phyloP scores from a whole-genome alignment of 2,329 filamentous ascomycete genomes.

The Penicillium sp. region DNA sequence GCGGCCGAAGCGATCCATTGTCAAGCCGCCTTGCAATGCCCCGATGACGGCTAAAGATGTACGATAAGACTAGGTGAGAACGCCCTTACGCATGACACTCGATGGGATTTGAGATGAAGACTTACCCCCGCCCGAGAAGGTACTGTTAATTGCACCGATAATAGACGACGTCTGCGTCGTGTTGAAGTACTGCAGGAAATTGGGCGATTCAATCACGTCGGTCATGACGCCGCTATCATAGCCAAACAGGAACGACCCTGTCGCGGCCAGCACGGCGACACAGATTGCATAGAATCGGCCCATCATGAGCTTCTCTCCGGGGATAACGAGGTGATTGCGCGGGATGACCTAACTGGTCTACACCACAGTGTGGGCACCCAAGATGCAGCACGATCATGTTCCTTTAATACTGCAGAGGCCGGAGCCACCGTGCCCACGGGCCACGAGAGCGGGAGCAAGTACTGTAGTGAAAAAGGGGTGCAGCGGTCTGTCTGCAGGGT shows the following conservation, averaged over 20 bases:
- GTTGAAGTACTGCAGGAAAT: conserved; percentile 59
- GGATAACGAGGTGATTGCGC: neutral
- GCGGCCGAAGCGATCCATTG: conserved; percentile 64
- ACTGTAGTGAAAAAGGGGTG: neutral
- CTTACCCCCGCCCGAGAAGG: conserved; percentile 59
- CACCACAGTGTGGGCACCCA: neutral
- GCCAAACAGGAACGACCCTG: conserved; percentile 46
- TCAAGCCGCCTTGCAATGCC: conserved; percentile 56
- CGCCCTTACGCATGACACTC: neutral
- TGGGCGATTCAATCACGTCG: conserved; percentile 55
- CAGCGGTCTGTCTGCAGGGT: neutral
- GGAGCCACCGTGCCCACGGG: neutral
- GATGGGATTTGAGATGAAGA: neutral
- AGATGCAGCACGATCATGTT: neutral
- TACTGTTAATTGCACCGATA: conserved; percentile 64
- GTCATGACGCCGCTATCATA: conserved; percentile 43
- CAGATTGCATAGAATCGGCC: conserved; percentile 43
- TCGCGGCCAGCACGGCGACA: conserved; percentile 46
- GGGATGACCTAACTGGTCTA: neutral
- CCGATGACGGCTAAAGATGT: conserved; percentile 47
- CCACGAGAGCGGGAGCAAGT: conserved; percentile 1
- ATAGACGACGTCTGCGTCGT: conserved; percentile 53
- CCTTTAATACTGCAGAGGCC: neutral
- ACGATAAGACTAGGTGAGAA: neutral
- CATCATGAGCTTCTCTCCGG: conserved; percentile 30